phyloP scores from a whole-genome alignment of 2,329 filamentous ascomycete species.

The Pseudocercospora musae region DNA sequence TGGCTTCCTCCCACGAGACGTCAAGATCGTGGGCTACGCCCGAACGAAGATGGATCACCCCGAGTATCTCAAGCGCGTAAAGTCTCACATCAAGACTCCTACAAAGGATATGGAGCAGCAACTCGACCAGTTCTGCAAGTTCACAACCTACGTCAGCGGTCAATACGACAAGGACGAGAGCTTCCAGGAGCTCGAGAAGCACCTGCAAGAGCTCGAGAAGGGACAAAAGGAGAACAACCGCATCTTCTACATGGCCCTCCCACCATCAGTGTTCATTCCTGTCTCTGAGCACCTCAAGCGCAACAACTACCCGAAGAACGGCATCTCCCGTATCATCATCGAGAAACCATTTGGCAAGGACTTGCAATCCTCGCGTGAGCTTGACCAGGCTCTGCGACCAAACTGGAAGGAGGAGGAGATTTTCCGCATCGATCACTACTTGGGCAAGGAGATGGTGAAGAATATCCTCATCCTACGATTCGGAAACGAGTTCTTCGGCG shows the following conservation, averaged over 20 bases:
- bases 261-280: constrained; percentile 95
- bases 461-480: constrained; percentile 98
- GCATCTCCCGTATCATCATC: constrained; percentile 91
- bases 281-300: constrained; percentile 96
- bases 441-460: constrained; percentile 99
- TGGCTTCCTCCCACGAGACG: constrained; percentile 94
- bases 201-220: constrained; percentile 81
- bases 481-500: constrained; percentile 97
- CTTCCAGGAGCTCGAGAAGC: constrained; percentile 79
- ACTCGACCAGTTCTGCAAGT: constrained; percentile 79
- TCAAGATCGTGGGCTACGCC: constrained; percentile 97
- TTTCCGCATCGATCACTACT: constrained; percentile 98
- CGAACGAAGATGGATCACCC: constrained; percentile 98
- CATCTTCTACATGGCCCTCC: constrained; percentile 98
- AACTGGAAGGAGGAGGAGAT: constrained; percentile 99
- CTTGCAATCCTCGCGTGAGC: constrained; percentile 84
- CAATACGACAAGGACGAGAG: constrained; percentile 98
- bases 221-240: constrained; percentile 80
- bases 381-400: constrained; percentile 90
- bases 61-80: constrained; percentile 90
- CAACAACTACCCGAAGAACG: constrained; percentile 90
- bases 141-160: constrained; percentile 93
- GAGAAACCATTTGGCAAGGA: constrained; percentile 99
- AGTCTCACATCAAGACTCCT: constrained; percentile 97
- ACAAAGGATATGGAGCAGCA: constrained; percentile 97